Conservation (phyloP, 176 grass and related monocot genomes). For the Carex pumila region DNA sequence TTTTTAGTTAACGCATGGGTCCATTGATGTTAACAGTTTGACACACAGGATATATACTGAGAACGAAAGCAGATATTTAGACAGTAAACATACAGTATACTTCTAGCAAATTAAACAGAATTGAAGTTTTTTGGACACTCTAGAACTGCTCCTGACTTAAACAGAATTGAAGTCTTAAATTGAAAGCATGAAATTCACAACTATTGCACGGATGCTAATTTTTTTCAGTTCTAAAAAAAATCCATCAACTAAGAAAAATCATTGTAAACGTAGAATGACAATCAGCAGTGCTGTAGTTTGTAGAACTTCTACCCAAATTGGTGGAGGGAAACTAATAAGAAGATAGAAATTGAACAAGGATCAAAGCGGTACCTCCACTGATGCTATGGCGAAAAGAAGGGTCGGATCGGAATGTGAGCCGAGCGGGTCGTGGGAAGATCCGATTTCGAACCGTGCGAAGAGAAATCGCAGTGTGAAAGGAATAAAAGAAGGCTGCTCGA, state of each 20-base stretch:
- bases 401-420: neutral
- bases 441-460: neutral
- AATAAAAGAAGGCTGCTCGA: slow-evolving; percentile 5
- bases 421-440: neutral
- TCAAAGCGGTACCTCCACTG: neutral
- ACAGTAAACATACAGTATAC: too few relatives aligned
- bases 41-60: neutral
- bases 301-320: neutral
- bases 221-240: neutral
- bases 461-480: neutral
- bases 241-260: neutral
- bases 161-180: neutral
- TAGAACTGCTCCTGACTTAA: neutral
- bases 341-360: neutral
- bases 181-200: neutral
- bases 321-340: neutral
- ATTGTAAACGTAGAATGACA: neutral
- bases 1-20: neutral
- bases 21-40: slow-evolving; percentile 5
- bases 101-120: neutral
- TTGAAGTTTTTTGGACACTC: neutral
- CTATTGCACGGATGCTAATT: neutral
- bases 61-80: neutral
- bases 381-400: neutral
- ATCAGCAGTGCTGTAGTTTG: neutral